phyloP scores from a whole-genome alignment of 164 flowering plant species.

The Nymphaea colorata region DNA sequence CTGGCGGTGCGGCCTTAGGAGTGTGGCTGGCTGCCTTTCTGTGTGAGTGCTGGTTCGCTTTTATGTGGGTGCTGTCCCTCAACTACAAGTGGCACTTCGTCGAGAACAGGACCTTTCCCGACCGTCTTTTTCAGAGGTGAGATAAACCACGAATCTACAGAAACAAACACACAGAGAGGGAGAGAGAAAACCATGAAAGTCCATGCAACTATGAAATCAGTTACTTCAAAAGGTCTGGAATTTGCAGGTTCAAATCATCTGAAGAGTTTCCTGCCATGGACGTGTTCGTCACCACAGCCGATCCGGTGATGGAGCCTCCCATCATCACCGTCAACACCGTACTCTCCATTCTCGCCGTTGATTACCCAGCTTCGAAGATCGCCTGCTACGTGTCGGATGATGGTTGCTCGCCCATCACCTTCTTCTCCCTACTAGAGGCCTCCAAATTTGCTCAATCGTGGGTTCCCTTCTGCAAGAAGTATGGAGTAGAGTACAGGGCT shows the following conservation, averaged over 20 bases:
- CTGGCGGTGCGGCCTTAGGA: no score
- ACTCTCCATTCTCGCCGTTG: conserved; percentile 47
- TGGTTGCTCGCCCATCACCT: conserved; percentile 46
- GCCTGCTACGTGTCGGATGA: conserved; percentile 69
- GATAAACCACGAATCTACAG: background rate
- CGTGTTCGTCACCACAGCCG: conserved; percentile 68
- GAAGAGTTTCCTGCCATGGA: conserved; percentile 55
- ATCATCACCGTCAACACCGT: conserved; percentile 53
- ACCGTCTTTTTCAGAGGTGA: conserved; percentile 29
- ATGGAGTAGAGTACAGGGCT: conserved; percentile 32
- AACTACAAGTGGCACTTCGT: conserved; percentile 32
- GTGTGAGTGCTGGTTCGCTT: conserved; percentile 48
- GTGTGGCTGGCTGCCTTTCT: conserved; percentile 34
- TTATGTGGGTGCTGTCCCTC: conserved; percentile 24
- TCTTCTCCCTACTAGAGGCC: conserved; percentile 40
- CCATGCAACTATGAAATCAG: background rate
- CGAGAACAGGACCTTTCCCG: conserved; percentile 25
- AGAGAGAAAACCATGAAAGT: no score
- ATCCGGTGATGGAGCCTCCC: conserved; percentile 46
- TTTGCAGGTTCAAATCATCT: conserved; percentile 3
- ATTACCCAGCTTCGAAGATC: conserved; percentile 51
- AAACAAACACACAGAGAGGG: background rate
- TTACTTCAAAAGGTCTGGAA: background rate
- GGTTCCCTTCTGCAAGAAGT: conserved; percentile 65
- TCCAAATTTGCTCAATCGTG: conserved; percentile 38